Conservation (phyloP, 345 rosid species). For the Hypericum perforatum region DNA sequence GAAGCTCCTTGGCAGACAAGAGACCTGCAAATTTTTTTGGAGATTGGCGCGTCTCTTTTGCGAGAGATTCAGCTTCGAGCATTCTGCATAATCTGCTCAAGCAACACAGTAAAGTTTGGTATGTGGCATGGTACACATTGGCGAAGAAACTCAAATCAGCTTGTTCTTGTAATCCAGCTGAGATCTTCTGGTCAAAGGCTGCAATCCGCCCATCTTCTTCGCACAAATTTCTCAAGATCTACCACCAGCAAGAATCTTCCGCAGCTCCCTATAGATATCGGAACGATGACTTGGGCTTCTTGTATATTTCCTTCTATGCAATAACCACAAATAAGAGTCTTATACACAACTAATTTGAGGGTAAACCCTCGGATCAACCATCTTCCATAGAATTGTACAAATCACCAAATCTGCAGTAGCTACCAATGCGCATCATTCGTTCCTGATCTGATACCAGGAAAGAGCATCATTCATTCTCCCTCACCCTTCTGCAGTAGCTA, state of each 20-base stretch:
- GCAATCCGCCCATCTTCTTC: not conserved
- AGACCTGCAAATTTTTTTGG: not conserved
- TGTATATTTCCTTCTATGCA: constrained; percentile 1
- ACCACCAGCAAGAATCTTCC: not conserved
- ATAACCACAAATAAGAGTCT: not conserved
- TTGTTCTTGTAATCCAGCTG: not conserved
- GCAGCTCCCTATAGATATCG: not conserved
- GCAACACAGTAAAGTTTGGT: not conserved
- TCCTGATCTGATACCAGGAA: too few species aligned
- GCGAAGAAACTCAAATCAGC: not conserved
- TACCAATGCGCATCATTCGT: too few species aligned
- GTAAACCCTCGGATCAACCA: too few species aligned
- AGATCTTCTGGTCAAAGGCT: not conserved
- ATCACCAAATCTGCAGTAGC: too few species aligned
- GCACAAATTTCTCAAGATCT: constrained; percentile 2
- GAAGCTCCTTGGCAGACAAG: not conserved
- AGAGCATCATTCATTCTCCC: too few species aligned
- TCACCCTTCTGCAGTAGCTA: too few species aligned
- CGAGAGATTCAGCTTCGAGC: not conserved
- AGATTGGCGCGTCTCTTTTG: not conserved
- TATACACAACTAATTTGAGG: not conserved
- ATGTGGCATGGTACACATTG: not conserved
- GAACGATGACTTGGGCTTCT: constrained; percentile 1
- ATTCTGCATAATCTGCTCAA: constrained; percentile 1
- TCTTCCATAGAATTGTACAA: too few species aligned